Base-by-base conservation (phyloP, 345 rosid species). In the Eucalyptus sp. region DNA sequence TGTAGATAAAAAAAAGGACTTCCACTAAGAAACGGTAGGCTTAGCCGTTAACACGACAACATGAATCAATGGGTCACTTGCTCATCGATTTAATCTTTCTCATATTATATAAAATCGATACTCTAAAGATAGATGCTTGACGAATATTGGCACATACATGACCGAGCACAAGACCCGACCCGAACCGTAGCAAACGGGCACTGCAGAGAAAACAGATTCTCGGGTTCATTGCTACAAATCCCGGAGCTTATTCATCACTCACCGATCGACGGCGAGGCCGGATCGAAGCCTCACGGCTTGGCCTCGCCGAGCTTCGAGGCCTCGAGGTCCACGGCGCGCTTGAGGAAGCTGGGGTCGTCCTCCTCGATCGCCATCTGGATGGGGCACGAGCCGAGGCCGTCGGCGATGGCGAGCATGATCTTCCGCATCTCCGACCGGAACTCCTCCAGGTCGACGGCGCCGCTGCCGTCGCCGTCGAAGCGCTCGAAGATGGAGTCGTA, bases 341-440 rank as follows among this genome's bases (percentile, higher is more conserved):
- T 88, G 87, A 90, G 90, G 79, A 58, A 86, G 89, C 89, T 90
- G 62, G 88, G 89, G 86, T 90, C 91, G 62, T 71, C 91, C 4
- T 90, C 90, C 88, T 90, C 91, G 58, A 90, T 56, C 44, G 80
- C 90, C 91, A 90, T 90, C 90, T 90, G 90, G 80, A 90, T 90
- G 10, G 90, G 91, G 88, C 83, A 86, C 48, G 89, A 88, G 15
- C 91, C 91, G 15, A 90, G 88, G 43, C 91, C 90, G 20, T 90
- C 91, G 54, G 91, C 91, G 81, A 90, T 90, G 81, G 91, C 91
- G 31, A 90, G 91, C 91, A 90, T 88, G 89, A 90, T 90, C 89
- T 80, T 80, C 85, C 86, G 86, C 91, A 90, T 90, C 90, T 90
- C 89, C 62, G 86, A 50, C 31, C 90, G 50, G 89, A 88, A 90